Conservation (phyloP, 1,284 basidiomycete genomes). For the Cutaneotrichosporon cutaneum region DNA sequence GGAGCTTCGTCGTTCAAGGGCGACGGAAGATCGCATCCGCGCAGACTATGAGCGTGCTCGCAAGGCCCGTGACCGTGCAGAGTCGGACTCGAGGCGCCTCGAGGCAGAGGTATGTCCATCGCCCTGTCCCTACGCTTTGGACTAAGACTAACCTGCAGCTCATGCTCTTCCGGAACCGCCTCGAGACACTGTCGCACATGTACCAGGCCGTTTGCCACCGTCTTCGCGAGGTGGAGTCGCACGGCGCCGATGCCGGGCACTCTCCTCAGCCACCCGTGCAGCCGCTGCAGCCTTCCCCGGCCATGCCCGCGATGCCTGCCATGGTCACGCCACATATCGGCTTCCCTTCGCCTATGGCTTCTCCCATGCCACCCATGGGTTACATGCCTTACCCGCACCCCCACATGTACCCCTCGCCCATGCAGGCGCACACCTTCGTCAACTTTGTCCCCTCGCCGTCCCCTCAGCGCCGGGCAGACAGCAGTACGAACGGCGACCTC, state of each 20-base stretch:
- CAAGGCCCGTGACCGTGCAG: slow-evolving; percentile 28
- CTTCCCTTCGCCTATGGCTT: slow-evolving; percentile 5
- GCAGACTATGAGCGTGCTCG: slow-evolving; percentile 35
- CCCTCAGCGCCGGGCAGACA: slow-evolving; percentile 13
- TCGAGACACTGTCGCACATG: slow-evolving; percentile 27
- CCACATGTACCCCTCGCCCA: slow-evolving; percentile 9
- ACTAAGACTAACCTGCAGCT: slow-evolving; percentile 14
- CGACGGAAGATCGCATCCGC: slow-evolving; percentile 36
- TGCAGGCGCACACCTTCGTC: slow-evolving; percentile 12
- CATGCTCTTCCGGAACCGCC: slow-evolving; percentile 20
- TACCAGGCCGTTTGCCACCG: slow-evolving; percentile 22
- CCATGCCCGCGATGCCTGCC: neutral
- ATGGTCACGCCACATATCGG: slow-evolving; percentile 7
- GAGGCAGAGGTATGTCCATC: slow-evolving; percentile 42
- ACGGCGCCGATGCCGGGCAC: neutral
- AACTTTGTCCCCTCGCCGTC: slow-evolving; percentile 14
- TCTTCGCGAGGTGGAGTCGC: slow-evolving; percentile 18
- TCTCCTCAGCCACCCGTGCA: neutral
- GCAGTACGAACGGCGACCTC: slow-evolving; percentile 10
- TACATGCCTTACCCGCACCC: slow-evolving; percentile 4
- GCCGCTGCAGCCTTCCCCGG: neutral
- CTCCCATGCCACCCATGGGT: slow-evolving; percentile 3
- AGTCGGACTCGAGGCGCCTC: slow-evolving; percentile 31
- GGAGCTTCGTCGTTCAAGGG: slow-evolving; percentile 30
- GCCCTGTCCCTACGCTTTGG: neutral